These are phyloP conservation scores for Microcera coccophila DNA, from an alignment of 2,329 filamentous ascomycete genomes.

Conservation along the genomic window DNA sequence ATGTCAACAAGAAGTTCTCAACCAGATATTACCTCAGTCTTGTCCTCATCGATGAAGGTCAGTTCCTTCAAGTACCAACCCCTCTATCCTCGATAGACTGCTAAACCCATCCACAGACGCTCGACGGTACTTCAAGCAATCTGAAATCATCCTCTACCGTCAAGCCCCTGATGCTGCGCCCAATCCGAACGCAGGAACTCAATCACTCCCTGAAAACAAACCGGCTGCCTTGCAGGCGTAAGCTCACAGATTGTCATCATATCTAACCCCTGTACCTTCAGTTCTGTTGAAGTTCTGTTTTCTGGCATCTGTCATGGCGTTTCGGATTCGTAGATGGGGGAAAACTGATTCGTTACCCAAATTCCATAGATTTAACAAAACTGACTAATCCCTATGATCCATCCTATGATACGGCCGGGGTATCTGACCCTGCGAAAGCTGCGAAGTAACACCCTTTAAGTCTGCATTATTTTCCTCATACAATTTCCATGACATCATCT, in stretches of 20 bases:
- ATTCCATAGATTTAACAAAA: conserved; percentile 20
- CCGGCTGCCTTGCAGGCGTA: conserved; percentile 35
- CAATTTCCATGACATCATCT: conserved; percentile 53
- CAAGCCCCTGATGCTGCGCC: conserved; percentile 60
- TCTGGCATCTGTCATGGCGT: conserved; percentile 42
- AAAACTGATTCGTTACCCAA: conserved; percentile 18
- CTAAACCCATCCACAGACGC: conserved; percentile 62
- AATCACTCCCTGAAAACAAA: conserved; percentile 44
- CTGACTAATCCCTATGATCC: conserved; percentile 26
- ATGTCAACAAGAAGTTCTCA: conserved; percentile 99
- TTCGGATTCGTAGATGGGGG: conserved; percentile 29
- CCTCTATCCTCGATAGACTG: not conserved
- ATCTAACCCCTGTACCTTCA: conserved; percentile 18
- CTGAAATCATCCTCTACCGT: conserved; percentile 93
- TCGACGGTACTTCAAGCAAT: conserved; percentile 97
- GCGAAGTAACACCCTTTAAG: conserved; percentile 21
- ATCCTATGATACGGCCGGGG: conserved; percentile 27
- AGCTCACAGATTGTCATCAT: conserved; percentile 8
- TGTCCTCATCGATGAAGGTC: conserved; percentile 92
- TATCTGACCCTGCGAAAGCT: conserved; percentile 28
- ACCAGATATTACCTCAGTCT: conserved; percentile 96
- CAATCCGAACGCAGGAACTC: conserved; percentile 35
- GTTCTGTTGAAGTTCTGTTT: conserved; percentile 22
- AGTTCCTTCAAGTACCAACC: conserved; percentile 20
- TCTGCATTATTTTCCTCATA: conserved; percentile 31